Percentiles rank a stretch among this genome's conserved stretches.
These are phyloP conservation scores for Teratosphaeriaceae sp. DNA, from an alignment of 2,329 filamentous ascomycete genomes.

Conservation along the genomic window DNA sequence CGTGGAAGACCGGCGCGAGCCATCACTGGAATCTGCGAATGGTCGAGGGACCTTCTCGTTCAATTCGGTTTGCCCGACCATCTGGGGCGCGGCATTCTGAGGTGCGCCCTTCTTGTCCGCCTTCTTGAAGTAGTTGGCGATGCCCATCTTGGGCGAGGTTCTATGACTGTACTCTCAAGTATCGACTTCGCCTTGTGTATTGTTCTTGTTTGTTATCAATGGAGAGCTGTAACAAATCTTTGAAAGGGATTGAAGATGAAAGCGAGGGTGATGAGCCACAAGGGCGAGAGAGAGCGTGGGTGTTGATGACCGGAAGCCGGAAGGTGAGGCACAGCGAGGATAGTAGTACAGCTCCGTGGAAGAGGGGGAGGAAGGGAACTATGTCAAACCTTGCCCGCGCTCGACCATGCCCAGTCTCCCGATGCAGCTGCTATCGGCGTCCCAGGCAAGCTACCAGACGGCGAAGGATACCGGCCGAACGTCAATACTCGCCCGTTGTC, in stretches of 20 bases:
- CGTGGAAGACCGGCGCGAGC: conserved; percentile 48
- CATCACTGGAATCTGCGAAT: conserved; percentile 35
- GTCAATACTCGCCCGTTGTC: no score
- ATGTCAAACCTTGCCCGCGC: no score
- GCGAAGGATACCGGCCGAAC: no score
- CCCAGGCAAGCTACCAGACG: no score
- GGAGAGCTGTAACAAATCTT: not conserved
- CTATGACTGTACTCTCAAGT: no score
- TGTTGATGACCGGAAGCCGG: not conserved
- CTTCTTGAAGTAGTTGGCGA: conserved; percentile 56
- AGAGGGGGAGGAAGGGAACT: no score
- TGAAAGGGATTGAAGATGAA: not conserved
- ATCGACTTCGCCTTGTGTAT: not conserved
- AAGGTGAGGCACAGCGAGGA: no score
- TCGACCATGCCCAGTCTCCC: no score
- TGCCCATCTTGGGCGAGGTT: conserved; percentile 50
- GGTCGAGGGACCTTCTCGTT: conserved; percentile 17
- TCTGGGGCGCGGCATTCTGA: not conserved
- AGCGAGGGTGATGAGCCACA: conserved; percentile 1
- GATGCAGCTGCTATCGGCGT: no score
- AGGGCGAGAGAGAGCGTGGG: not conserved
- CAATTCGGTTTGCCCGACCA: conserved; percentile 21
- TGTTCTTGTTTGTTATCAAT: not conserved
- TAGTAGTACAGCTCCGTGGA: no score
- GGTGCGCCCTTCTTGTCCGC: conserved; percentile 22